These are phyloP conservation scores for Malassezia equina DNA, from an alignment of 1,284 basidiomycete genomes.

Conservation along the genomic window DNA sequence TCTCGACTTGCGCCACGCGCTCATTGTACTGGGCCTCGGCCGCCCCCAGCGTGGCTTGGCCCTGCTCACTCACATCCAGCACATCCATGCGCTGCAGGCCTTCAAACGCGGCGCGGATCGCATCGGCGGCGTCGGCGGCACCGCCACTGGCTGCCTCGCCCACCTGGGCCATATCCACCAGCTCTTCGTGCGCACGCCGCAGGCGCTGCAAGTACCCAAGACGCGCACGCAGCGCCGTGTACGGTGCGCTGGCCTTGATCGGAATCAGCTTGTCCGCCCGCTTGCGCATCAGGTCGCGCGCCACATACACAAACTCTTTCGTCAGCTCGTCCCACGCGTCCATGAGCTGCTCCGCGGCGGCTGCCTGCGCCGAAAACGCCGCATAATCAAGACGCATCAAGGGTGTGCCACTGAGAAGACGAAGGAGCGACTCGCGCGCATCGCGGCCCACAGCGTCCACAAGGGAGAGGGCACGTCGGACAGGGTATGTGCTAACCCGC, in stretches of 20 bases:
- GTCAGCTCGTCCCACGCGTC: slow-evolving; percentile 90
- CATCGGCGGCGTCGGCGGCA: slow-evolving; percentile 60
- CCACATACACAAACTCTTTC: slow-evolving; percentile 96
- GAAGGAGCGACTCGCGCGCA: slow-evolving; percentile 86
- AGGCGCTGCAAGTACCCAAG: slow-evolving; percentile 79
- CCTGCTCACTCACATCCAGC: slow-evolving; percentile 70
- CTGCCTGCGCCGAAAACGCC: slow-evolving; percentile 76
- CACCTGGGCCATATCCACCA: slow-evolving; percentile 91
- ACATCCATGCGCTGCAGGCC: slow-evolving; percentile 91
- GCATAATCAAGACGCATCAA: slow-evolving; percentile 88
- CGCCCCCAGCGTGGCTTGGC: slow-evolving; percentile 94
- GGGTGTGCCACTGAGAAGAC: slow-evolving; percentile 77
- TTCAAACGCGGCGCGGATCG: slow-evolving; percentile 82
- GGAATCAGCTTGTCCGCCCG: slow-evolving; percentile 88
- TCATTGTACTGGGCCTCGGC: slow-evolving; percentile 97
- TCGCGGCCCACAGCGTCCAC: slow-evolving; percentile 96
- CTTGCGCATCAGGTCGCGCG: slow-evolving; percentile 84
- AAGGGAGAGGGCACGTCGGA: slow-evolving; percentile 83
- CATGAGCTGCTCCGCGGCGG: slow-evolving; percentile 71
- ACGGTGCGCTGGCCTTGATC: slow-evolving; percentile 85
- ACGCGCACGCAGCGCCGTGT: slow-evolving; percentile 81
- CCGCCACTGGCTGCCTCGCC: slow-evolving; percentile 50
- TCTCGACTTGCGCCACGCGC: slow-evolving; percentile 90
- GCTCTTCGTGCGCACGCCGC: slow-evolving; percentile 88
- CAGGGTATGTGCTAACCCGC: slow-evolving; percentile 69